Conservation (phyloP, 1,284 basidiomycete genomes). For the Malassezia caprae region DNA sequence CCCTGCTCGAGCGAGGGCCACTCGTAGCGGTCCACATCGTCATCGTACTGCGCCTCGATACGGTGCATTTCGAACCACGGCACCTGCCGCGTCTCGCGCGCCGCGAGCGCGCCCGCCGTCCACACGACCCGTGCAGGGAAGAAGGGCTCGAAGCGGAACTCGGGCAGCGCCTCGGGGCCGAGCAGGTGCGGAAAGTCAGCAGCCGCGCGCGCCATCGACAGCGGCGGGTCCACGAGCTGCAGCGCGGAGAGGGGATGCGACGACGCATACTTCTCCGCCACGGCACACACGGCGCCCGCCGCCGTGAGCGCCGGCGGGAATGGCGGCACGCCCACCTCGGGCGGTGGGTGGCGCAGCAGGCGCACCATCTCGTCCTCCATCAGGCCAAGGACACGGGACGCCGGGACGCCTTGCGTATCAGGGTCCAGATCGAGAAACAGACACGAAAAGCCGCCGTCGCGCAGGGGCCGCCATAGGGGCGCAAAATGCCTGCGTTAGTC, state of each 20-base stretch:
- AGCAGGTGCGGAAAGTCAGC: conserved; percentile 9
- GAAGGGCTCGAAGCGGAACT: conserved; percentile 34
- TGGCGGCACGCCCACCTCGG: conserved; percentile 12
- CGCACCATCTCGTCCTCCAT: conserved; percentile 22
- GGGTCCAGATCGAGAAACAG: conserved; percentile 35
- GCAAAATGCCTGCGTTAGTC: conserved; percentile 10
- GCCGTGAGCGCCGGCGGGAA: conserved; percentile 38
- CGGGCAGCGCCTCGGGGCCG: conserved; percentile 17
- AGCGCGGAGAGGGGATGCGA: conserved; percentile 36
- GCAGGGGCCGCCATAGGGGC: conserved; percentile 19
- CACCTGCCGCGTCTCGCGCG: conserved; percentile 20
- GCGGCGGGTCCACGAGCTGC: conserved; percentile 34
- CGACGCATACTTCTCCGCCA: conserved; percentile 39
- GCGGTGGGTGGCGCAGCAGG: conserved; percentile 15
- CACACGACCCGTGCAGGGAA: conserved; percentile 37
- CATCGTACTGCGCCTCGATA: conserved; percentile 36
- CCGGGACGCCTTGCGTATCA: conserved; percentile 3
- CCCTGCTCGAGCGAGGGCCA: conserved; percentile 25
- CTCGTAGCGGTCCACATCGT: conserved; percentile 29
- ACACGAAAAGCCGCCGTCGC: conserved; percentile 22
- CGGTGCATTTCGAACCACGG: conserved; percentile 40
- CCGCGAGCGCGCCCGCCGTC: conserved; percentile 23
- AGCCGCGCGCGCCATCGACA: conserved; percentile 21
- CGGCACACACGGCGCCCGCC: conserved; percentile 19
- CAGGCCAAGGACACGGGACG: background rate